Evolutionary conservation across 345 rosid species (phyloP).

Genomic region (Diplotaxis tenuifolia): DNA sequence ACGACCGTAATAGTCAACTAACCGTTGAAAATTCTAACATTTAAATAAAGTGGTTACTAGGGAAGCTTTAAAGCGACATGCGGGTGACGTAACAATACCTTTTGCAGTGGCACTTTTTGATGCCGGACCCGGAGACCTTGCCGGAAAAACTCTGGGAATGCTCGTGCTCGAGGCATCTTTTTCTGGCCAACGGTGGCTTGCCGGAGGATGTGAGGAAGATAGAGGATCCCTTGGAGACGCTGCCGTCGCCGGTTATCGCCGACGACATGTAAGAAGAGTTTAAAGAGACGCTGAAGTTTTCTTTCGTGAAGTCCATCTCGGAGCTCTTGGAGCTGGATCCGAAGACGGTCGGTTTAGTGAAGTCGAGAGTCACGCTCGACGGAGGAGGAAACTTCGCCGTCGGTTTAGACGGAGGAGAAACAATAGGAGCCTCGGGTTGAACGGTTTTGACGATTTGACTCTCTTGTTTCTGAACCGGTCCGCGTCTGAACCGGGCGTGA

Average conservation of each 20-base stretch:
- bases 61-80: constrained; percentile 27
- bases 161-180: constrained; percentile 65
- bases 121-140: constrained; percentile 59
- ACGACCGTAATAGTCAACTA: constrained; percentile 19
- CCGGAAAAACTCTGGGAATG: constrained; percentile 57
- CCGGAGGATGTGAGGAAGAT: constrained; percentile 65
- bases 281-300: constrained; percentile 69
- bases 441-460: constrained; percentile 8
- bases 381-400: constrained; percentile 10
- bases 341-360: constrained; percentile 58
- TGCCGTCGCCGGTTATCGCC: constrained; percentile 88
- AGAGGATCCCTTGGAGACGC: constrained; percentile 82
- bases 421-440: neutral
- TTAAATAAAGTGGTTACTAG: constrained; percentile 2
- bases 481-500: constrained; percentile 93
- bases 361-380: constrained; percentile 69
- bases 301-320: constrained; percentile 67
- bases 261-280: constrained; percentile 92
- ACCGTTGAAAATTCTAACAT: neutral
- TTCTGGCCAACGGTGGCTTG: constrained; percentile 79
- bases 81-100: constrained; percentile 50
- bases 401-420: neutral
- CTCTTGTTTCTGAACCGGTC: constrained; percentile 40
- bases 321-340: constrained; percentile 43
- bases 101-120: constrained; percentile 86